Evolutionary conservation across 495 filamentous ascomycete genomes (phyloP).

Genomic region (Tuber microsphaerosporum): DNA sequence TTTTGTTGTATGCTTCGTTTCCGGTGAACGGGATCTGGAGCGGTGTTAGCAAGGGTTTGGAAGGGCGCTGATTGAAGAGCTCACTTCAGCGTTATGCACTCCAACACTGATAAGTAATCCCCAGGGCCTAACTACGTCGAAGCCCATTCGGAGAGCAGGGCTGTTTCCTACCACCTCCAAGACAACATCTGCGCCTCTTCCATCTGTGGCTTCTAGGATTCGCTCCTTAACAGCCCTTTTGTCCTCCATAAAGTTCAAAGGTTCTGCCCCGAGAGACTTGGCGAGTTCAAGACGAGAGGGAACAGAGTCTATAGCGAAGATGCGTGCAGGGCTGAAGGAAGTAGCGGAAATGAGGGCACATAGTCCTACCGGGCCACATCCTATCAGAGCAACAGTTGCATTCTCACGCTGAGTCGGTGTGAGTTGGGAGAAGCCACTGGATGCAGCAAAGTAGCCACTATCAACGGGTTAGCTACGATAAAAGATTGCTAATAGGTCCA

Average conservation of each 20-base stretch:
- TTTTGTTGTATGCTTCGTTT: constrained; percentile 76
- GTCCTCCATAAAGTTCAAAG: constrained; percentile 71
- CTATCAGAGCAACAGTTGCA: constrained; percentile 71
- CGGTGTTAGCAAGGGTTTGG: not conserved
- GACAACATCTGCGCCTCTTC: constrained; percentile 81
- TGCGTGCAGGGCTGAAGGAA: constrained; percentile 68
- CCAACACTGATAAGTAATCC: constrained; percentile 83
- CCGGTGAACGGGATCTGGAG: constrained; percentile 74
- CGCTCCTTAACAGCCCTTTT: constrained; percentile 60
- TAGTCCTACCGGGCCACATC: constrained; percentile 82
- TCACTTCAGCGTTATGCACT: constrained; percentile 81
- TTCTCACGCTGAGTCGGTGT: constrained; percentile 57
- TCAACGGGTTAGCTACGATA: constrained; percentile 41
- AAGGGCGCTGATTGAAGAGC: constrained; percentile 5
- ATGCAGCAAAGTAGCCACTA: constrained; percentile 88
- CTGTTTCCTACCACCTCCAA: constrained; percentile 88
- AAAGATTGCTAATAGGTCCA: not conserved
- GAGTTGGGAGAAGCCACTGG: constrained; percentile 67
- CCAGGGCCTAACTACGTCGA: constrained; percentile 80
- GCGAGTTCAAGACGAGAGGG: constrained; percentile 71
- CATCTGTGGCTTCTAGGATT: constrained; percentile 69
- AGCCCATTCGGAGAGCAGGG: constrained; percentile 72
- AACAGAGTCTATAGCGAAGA: constrained; percentile 82
- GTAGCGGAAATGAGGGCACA: constrained; percentile 80
- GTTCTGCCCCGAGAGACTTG: constrained; percentile 70